These are phyloP conservation scores for Rhododendron ferrugineum DNA, from an alignment of 148 eudicot species.

Conservation along the genomic window DNA sequence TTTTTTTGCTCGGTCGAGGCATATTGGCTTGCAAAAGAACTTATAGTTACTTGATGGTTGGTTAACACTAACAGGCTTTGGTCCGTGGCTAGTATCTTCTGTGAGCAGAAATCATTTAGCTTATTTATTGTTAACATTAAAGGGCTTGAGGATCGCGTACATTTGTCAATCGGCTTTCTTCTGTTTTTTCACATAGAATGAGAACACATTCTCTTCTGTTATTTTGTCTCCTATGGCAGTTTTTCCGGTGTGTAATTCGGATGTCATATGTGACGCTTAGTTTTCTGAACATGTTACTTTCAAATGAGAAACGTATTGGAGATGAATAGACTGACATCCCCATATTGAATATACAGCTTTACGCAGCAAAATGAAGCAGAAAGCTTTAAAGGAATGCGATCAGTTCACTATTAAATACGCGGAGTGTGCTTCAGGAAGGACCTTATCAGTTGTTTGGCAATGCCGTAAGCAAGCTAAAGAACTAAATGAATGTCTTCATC, in stretches of 20 bases:
- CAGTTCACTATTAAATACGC: slow-evolving; percentile 62
- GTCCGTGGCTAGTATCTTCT: neutral
- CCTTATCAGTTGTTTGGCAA: slow-evolving; percentile 82
- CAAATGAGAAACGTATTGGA: neutral
- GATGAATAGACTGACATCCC: neutral
- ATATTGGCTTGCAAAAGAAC: neutral
- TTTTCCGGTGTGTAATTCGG: neutral
- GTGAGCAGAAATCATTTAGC: neutral
- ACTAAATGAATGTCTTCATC: slow-evolving; percentile 79
- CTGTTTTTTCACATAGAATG: neutral
- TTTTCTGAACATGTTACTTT: neutral
- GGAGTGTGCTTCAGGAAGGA: slow-evolving; percentile 87
- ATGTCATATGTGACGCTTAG: neutral
- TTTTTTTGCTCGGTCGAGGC: neutral
- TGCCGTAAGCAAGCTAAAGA: slow-evolving; percentile 84
- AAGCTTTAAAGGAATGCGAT: slow-evolving; percentile 84
- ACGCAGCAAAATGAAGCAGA: slow-evolving; percentile 97
- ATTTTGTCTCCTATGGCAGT: neutral
- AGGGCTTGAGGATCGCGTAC: neutral
- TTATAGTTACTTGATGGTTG: neutral
- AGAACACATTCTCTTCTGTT: neutral
- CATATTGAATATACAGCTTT: slow-evolving; percentile 51
- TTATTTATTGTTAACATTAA: neutral
- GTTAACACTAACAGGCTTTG: neutral
- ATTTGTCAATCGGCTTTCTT: neutral